These are phyloP conservation scores for Plantago ovata DNA, from an alignment of 257 asterid species.

Conservation along the genomic window DNA sequence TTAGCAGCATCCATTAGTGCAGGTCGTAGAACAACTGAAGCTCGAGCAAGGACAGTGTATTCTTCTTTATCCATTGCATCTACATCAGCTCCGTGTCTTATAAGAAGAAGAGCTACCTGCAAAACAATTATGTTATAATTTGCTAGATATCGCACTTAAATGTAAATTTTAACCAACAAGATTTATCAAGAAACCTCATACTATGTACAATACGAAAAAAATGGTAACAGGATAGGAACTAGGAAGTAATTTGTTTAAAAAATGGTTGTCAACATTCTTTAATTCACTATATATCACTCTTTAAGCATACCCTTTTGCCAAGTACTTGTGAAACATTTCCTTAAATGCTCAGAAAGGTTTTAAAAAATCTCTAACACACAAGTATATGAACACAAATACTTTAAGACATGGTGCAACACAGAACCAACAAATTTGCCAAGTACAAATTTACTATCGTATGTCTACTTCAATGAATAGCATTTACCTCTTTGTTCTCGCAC, in stretches of 20 bases:
- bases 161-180: not conserved
- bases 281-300: too few species aligned
- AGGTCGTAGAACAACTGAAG: conserved; percentile 64
- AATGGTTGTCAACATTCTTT: not conserved
- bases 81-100: conserved; percentile 92
- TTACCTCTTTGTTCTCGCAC: conserved; percentile 72
- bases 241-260: not conserved
- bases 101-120: conserved; percentile 90
- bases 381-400: not conserved
- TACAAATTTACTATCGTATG: not conserved
- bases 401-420: not conserved
- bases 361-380: not conserved
- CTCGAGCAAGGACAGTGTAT: conserved; percentile 85
- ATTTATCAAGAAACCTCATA: too few species aligned
- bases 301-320: too few species aligned
- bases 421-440: not conserved
- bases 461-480: not conserved
- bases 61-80: conserved; percentile 89
- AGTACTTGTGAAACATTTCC: too few species aligned
- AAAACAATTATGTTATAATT: conserved; percentile 6
- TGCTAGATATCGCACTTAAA: too few species aligned
- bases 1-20: conserved; percentile 74
- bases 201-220: not conserved
- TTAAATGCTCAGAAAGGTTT: not conserved
- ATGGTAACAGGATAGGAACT: not conserved